Conservation (phyloP, 23 red algal species). For the Chondrus crispus region DNA sequence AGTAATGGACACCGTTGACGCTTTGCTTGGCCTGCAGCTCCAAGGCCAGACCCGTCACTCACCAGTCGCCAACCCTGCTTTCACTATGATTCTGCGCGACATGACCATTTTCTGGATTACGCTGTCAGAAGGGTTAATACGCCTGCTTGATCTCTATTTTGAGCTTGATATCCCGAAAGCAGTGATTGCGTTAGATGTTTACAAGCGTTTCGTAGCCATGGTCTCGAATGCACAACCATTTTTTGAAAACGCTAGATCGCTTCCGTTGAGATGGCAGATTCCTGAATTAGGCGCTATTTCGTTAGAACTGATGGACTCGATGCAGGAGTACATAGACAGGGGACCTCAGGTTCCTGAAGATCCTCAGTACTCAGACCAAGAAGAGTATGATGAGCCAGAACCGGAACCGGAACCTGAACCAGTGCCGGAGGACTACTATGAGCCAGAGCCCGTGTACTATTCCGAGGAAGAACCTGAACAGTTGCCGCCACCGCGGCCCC, state of each 20-base stretch:
- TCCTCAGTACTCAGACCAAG: conserved; percentile 52
- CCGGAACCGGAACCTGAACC: conserved; percentile 69
- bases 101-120: conserved; percentile 33
- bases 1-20: conserved; percentile 63
- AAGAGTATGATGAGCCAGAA: conserved; percentile 60
- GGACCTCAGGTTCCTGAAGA: conserved; percentile 39
- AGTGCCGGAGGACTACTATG: conserved; percentile 74
- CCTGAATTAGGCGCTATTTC: conserved; percentile 60
- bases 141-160: conserved; percentile 67
- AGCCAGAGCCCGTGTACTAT: conserved; percentile 82
- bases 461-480: conserved; percentile 67
- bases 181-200: conserved; percentile 44
- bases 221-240: conserved; percentile 53
- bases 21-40: conserved; percentile 39
- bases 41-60: conserved; percentile 44
- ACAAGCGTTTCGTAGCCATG: conserved; percentile 61
- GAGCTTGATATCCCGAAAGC: conserved; percentile 45
- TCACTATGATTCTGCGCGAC: conserved; percentile 81
- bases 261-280: conserved; percentile 42
- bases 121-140: conserved; percentile 59
- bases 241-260: conserved; percentile 41
- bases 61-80: conserved; percentile 55
- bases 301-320: conserved; percentile 61
- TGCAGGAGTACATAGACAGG: conserved; percentile 71
- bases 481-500: conserved; percentile 38